These are phyloP conservation scores for Pleurotus salmoneostramineus DNA, from an alignment of 768 basidiomycete species.

Conservation along the genomic window DNA sequence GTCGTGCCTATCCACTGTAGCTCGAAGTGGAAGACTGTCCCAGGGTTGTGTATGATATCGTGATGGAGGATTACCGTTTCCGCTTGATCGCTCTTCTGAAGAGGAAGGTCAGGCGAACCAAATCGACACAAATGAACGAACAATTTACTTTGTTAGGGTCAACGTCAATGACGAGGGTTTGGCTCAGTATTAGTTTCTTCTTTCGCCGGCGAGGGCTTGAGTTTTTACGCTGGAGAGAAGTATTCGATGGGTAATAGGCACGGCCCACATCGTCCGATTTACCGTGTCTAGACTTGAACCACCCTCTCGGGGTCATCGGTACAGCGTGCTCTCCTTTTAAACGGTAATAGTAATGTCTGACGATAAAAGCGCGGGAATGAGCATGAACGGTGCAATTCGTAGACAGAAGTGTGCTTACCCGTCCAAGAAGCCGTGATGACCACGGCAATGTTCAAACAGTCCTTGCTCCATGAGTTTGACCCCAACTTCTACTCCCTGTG, in stretches of 20 bases:
- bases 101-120: neutral
- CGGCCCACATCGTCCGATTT: conserved; percentile 35
- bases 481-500: conserved; percentile 80
- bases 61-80: conserved; percentile 88
- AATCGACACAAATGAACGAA: neutral
- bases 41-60: conserved; percentile 93
- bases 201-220: conserved; percentile 42
- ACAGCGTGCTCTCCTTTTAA: conserved; percentile 73
- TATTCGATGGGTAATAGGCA: conserved; percentile 31
- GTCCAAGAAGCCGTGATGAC: conserved; percentile 80
- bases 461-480: conserved; percentile 74
- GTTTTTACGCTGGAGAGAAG: conserved; percentile 26
- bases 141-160: conserved; percentile 65
- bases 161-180: conserved; percentile 88
- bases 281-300: conserved; percentile 62
- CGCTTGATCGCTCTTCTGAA: conserved; percentile 78
- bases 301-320: conserved; percentile 65
- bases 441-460: conserved; percentile 79
- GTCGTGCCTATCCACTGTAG: conserved; percentile 96
- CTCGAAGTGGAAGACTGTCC: conserved; percentile 96
- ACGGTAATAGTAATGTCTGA: conserved; percentile 86
- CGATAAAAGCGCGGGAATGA: neutral
- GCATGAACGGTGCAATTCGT: neutral
- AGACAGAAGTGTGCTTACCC: conserved; percentile 48
- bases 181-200: conserved; percentile 72